Conservation (phyloP, 2,329 filamentous ascomycete species). For the Cladosporium sp. region DNA sequence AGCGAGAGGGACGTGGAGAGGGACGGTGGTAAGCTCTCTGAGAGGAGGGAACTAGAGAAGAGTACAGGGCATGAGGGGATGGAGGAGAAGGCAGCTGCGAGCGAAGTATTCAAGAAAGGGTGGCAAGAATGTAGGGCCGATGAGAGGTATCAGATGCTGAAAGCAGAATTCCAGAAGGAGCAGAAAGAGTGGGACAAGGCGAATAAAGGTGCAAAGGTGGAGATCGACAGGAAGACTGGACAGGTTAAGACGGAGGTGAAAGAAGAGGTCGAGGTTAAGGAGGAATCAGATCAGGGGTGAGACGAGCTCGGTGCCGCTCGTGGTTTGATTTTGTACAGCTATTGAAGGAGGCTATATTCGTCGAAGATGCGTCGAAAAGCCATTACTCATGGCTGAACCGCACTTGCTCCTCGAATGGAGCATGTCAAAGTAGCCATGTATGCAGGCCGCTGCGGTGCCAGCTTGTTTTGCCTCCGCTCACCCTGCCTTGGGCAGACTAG, state of each 20-base stretch:
- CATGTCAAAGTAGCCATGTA: no score
- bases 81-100: conserved; percentile 49
- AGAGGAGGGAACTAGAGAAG: conserved; percentile 38
- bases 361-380: neutral
- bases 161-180: conserved; percentile 45
- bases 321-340: neutral
- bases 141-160: conserved; percentile 43
- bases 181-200: conserved; percentile 40
- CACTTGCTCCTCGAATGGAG: no score
- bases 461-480: no score
- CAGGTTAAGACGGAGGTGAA: neutral
- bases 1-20: conserved; percentile 29
- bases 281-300: conserved; percentile 3
- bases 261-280: neutral
- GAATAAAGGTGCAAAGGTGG: neutral
- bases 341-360: neutral
- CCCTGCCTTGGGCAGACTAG: no score
- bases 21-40: conserved; percentile 17
- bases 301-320: neutral
- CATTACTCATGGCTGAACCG: no score
- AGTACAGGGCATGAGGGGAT: conserved; percentile 42
- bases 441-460: no score
- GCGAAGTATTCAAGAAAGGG: conserved; percentile 45
- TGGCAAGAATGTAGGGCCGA: conserved; percentile 47
- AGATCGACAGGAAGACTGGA: neutral